Evolutionary conservation across 108 stramenopile species (phyloP), one percentile per base, ranked within the genome.

Genomic region (Mediolabrus comicus): DNA sequence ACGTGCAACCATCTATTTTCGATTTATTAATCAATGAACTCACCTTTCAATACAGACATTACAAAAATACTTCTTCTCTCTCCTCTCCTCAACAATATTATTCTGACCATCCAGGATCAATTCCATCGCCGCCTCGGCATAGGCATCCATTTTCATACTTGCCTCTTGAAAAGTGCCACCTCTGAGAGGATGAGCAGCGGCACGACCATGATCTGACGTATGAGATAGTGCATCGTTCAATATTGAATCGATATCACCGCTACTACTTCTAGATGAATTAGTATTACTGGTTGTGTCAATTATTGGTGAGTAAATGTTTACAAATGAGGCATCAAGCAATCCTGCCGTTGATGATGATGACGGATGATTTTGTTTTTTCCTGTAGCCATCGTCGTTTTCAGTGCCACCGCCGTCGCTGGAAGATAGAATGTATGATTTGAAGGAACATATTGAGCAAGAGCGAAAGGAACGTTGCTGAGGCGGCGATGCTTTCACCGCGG

Each of bases 261-360:
- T 11, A 38, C 14, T 10, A 31, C 12, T 17, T 28, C 33, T 53
- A 53, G n/a, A 31, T 16, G 26, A 24, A 29, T 33, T 35, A 11
- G 35, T 1, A 27, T 6, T 29, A 7, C 43, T 26, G 26, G 39
- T 22, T 16, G 11, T 31, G 13, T 66, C 41, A 46, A 31, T 17
- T 38, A 13, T 10, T 32, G 10, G 33, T 36, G 65, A 66, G n/a
- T 57, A 41, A 13, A 68, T 39, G 34, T 68, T 41, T n/a, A 68
- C 67, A 43, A 68, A 68, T 9, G 67, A 68, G 57, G 55, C 55
- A 25, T 58, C 67, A 14, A 68, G 67, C 36, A 38, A 6, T 10
- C 36, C 36, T 10, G 36, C 36, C 36, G 36, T 38, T 38, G 36
- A 10, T 38, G 36, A 11, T 38, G 36, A 38, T 10, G 36, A 13